Percentiles rank a stretch among this genome's conserved stretches.
These are phyloP conservation scores for Senecio squalidus DNA, from an alignment of 140 eudicot genomes.

Conservation along the genomic window DNA sequence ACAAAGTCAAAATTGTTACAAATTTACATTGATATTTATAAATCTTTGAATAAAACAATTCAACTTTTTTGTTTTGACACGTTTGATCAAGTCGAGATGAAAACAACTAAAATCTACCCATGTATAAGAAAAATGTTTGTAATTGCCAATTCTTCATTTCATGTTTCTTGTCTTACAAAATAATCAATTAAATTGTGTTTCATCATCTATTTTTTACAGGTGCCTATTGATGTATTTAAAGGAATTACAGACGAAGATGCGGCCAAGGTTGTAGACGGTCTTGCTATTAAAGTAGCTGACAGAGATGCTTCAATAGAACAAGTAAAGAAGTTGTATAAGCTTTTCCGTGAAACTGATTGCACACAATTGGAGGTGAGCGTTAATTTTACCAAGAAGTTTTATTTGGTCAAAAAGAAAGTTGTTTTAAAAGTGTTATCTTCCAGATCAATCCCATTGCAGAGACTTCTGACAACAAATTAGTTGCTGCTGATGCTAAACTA, in stretches of 20 bases:
- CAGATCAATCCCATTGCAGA: conserved; percentile 97
- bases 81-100: too few relatives aligned
- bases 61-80: too few relatives aligned
- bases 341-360: conserved; percentile 85
- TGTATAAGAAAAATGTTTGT: too few relatives aligned
- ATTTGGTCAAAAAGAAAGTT: too few relatives aligned
- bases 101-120: too few relatives aligned
- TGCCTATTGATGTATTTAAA: conserved; percentile 87
- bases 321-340: conserved; percentile 89
- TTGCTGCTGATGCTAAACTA: conserved; percentile 96
- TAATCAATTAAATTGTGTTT: neutral
- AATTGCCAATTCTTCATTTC: too few relatives aligned
- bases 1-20: too few relatives aligned
- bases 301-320: conserved; percentile 76
- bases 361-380: conserved; percentile 73
- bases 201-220: conserved; percentile 38
- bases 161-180: neutral
- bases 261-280: conserved; percentile 94
- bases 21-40: too few relatives aligned
- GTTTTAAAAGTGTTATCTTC: too few relatives aligned
- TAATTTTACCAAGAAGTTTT: neutral
- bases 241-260: conserved; percentile 99
- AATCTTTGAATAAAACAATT: too few relatives aligned
- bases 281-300: conserved; percentile 87
- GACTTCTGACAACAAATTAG: conserved; percentile 80